These are phyloP conservation scores for Candida tammaniensis DNA, from an alignment of 805 yeast species.

Conservation along the genomic window DNA sequence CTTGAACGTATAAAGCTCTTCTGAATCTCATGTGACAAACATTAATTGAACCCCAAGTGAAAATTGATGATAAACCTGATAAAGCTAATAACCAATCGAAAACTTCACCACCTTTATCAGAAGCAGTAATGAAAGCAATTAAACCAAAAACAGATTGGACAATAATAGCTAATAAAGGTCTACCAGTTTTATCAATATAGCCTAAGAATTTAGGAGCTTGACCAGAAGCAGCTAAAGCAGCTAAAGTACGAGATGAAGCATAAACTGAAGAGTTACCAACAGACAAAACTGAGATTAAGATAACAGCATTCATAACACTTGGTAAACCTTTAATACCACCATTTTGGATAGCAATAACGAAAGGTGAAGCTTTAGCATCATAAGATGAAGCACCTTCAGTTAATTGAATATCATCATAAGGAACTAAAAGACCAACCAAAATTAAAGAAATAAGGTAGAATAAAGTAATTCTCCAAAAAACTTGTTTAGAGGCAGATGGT, in stretches of 20 bases:
- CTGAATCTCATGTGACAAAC: constrained; percentile 48
- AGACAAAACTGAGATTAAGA: constrained; percentile 38
- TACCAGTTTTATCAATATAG: constrained; percentile 48
- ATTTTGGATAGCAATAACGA: constrained; percentile 58
- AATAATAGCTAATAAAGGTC: constrained; percentile 46
- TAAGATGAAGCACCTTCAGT: constrained; percentile 43
- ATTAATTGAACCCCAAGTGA: constrained; percentile 51
- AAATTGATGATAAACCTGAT: constrained; percentile 46
- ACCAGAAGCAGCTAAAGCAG: constrained; percentile 44
- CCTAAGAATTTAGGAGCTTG: constrained; percentile 43
- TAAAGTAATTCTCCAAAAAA: constrained; percentile 40
- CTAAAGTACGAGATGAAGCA: constrained; percentile 42
- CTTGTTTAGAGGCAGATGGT: constrained; percentile 42
- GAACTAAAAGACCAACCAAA: constrained; percentile 53
- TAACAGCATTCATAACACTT: constrained; percentile 38
- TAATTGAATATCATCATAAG: constrained; percentile 35
- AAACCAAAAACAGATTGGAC: constrained; percentile 41
- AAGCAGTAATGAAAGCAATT: constrained; percentile 45
- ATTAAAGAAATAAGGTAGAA: constrained; percentile 45
- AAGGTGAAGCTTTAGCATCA: constrained; percentile 70
- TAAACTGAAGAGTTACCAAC: constrained; percentile 44
- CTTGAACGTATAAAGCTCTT: constrained; percentile 61
- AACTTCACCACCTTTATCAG: constrained; percentile 33
- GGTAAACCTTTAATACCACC: constrained; percentile 39
- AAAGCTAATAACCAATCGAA: constrained; percentile 50